Percentiles rank a stretch among this genome's conserved stretches.
These are phyloP conservation scores for Tulasnella sp. DNA, from an alignment of 768 basidiomycete species.

Conservation along the genomic window DNA sequence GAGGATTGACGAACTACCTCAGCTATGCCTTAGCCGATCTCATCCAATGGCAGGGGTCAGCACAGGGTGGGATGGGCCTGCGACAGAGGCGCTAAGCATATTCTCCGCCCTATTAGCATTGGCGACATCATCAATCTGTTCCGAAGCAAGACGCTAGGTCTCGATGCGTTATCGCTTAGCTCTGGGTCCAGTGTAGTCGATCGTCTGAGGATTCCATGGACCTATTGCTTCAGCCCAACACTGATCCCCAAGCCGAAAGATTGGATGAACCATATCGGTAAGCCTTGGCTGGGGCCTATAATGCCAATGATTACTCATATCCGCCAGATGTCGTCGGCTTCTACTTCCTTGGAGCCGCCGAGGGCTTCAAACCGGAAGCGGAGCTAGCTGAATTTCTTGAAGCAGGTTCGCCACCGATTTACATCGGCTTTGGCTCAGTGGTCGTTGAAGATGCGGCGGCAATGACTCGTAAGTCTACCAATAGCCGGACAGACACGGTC, in stretches of 20 bases:
- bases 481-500: not conserved
- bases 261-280: slow-evolving; percentile 57
- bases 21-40: slow-evolving; percentile 52
- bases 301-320: slow-evolving; percentile 38
- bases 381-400: slow-evolving; percentile 44
- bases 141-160: slow-evolving; percentile 41
- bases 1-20: slow-evolving; percentile 49
- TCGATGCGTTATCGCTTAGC: slow-evolving; percentile 42
- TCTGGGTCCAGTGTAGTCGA: slow-evolving; percentile 48
- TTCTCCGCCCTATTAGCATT: slow-evolving; percentile 33
- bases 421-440: slow-evolving; percentile 59
- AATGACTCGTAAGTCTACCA: slow-evolving; percentile 42
- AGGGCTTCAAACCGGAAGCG: slow-evolving; percentile 40
- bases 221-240: slow-evolving; percentile 54
- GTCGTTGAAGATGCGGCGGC: slow-evolving; percentile 48
- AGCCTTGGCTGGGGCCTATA: slow-evolving; percentile 33
- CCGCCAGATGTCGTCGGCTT: slow-evolving; percentile 55
- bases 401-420: slow-evolving; percentile 46
- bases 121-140: slow-evolving; percentile 55
- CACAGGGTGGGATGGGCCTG: slow-evolving; percentile 40
- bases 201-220: slow-evolving; percentile 50
- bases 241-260: slow-evolving; percentile 54
- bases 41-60: slow-evolving; percentile 46
- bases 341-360: slow-evolving; percentile 50
- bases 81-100: not conserved